Conservation (phyloP, 2,329 filamentous ascomycete species). For the Ophiostoma piceae region DNA sequence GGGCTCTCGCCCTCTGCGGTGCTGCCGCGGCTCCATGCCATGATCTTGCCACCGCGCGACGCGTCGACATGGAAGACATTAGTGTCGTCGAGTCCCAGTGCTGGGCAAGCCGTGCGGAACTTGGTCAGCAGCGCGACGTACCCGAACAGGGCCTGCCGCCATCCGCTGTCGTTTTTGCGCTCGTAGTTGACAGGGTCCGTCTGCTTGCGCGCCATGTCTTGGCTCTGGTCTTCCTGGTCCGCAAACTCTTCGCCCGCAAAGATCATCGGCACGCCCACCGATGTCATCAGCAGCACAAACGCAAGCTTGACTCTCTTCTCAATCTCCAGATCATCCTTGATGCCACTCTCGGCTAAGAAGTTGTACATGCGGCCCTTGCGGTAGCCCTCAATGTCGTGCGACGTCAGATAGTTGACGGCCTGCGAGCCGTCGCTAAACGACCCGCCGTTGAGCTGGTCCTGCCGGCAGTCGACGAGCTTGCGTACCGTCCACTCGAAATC, state of each 20-base stretch:
- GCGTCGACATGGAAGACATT: slow-evolving; percentile 28
- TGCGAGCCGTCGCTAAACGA: slow-evolving; percentile 28
- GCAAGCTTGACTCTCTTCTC: slow-evolving; percentile 28
- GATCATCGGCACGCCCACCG: slow-evolving; percentile 31
- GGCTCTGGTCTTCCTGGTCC: slow-evolving; percentile 30
- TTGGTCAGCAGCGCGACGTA: slow-evolving; percentile 29
- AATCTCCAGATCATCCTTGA: slow-evolving; percentile 24
- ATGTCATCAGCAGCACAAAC: slow-evolving; percentile 30
- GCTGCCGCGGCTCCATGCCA: background rate
- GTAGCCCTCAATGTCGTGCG: slow-evolving; percentile 31
- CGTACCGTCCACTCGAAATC: slow-evolving; percentile 30
- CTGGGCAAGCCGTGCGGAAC: slow-evolving; percentile 29
- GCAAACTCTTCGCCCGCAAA: slow-evolving; percentile 32
- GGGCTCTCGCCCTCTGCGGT: background rate
- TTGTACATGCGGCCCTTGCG: slow-evolving; percentile 30
- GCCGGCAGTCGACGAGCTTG: slow-evolving; percentile 28
- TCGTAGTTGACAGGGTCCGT: slow-evolving; percentile 30
- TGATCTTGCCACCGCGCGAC: background rate
- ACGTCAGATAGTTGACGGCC: slow-evolving; percentile 31
- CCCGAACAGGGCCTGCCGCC: slow-evolving; percentile 28
- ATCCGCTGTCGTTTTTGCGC: slow-evolving; percentile 28
- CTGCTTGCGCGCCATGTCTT: slow-evolving; percentile 30
- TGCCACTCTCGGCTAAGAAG: slow-evolving; percentile 26
- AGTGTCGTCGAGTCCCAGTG: slow-evolving; percentile 29
- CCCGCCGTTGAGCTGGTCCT: slow-evolving; percentile 22